A percentile compares a stretch with the other conserved stretches of the same genome.
These are phyloP conservation scores for Scorias spongiosa DNA, from an alignment of 2,329 filamentous ascomycete species.

Conservation along the genomic window DNA sequence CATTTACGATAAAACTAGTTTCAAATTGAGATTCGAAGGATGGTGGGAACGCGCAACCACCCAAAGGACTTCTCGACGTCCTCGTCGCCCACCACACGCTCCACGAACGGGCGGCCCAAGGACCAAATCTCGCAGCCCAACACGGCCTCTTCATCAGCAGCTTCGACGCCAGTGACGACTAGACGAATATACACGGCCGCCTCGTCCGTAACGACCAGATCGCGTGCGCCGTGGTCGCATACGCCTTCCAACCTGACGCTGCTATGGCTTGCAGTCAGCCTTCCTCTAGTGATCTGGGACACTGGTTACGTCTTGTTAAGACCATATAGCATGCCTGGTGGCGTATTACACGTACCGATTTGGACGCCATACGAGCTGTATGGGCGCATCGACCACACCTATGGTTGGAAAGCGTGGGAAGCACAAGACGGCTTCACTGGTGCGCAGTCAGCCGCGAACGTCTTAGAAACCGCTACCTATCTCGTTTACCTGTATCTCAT, in stretches of 20 bases:
- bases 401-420: slow-evolving; percentile 60
- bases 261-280: slow-evolving; percentile 57
- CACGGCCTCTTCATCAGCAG: background rate
- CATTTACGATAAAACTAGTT: too few species aligned
- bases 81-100: slow-evolving; percentile 4
- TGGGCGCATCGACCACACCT: slow-evolving; percentile 63
- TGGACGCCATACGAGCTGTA: slow-evolving; percentile 72
- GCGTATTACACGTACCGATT: slow-evolving; percentile 53
- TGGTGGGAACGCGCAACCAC: slow-evolving; percentile 44
- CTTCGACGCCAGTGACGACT: background rate
- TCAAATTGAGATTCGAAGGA: slow-evolving; percentile 10
- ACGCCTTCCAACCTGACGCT: slow-evolving; percentile 45
- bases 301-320: slow-evolving; percentile 63
- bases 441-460: slow-evolving; percentile 57
- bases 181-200: background rate
- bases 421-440: slow-evolving; percentile 58
- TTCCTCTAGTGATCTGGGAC: slow-evolving; percentile 74
- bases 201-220: background rate
- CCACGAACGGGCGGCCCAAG: background rate
- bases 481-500: slow-evolving; percentile 44
- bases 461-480: slow-evolving; percentile 53
- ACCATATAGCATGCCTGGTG: slow-evolving; percentile 69
- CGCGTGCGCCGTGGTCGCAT: slow-evolving; percentile 35
- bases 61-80: slow-evolving; percentile 30
- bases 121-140: too few species aligned